Conservation (phyloP, 192 early-diverging fungal species). For the Backusella morwellensis region DNA sequence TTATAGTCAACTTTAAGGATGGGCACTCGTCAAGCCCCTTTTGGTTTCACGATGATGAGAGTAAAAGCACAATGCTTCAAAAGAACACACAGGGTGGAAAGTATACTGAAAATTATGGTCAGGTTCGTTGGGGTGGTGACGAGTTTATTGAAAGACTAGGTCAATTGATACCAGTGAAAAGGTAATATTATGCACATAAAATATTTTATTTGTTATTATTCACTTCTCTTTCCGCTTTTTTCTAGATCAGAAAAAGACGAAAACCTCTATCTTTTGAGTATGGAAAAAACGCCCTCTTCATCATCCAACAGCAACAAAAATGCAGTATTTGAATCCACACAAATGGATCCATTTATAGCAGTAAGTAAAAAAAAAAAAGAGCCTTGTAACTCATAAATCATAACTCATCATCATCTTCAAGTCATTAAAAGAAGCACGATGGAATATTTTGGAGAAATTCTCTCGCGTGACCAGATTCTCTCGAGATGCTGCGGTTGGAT, state of each 20-base stretch:
- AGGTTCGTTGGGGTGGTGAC: conserved; percentile 65
- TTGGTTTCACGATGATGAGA: conserved; percentile 76
- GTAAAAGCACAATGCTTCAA: conserved; percentile 22
- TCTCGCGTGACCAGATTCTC: conserved; percentile 74
- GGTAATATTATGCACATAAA: conserved; percentile 7
- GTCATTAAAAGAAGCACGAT: conserved; percentile 68
- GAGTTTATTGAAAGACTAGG: conserved; percentile 60
- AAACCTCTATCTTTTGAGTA: neutral
- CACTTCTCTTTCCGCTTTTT: neutral
- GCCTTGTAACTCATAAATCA: too few species aligned
- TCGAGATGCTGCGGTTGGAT: conserved; percentile 53
- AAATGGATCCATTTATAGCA: conserved; percentile 37
- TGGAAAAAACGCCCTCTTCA: neutral
- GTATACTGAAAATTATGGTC: conserved; percentile 27
- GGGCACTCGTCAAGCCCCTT: conserved; percentile 64
- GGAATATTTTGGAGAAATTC: conserved; percentile 74
- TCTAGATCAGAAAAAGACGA: conserved; percentile 4
- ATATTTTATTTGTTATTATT: neutral
- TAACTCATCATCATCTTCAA: conserved; percentile 6
- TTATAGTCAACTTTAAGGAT: conserved; percentile 62
- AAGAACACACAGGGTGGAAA: conserved; percentile 10
- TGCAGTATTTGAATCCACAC: conserved; percentile 29
- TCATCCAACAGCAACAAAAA: conserved; percentile 4
- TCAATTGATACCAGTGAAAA: conserved; percentile 35
- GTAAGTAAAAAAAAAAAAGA: conserved; percentile 26